Evolutionary conservation across 2,329 filamentous ascomycete species (phyloP).

Genomic region (Pyrenophora graminea): DNA sequence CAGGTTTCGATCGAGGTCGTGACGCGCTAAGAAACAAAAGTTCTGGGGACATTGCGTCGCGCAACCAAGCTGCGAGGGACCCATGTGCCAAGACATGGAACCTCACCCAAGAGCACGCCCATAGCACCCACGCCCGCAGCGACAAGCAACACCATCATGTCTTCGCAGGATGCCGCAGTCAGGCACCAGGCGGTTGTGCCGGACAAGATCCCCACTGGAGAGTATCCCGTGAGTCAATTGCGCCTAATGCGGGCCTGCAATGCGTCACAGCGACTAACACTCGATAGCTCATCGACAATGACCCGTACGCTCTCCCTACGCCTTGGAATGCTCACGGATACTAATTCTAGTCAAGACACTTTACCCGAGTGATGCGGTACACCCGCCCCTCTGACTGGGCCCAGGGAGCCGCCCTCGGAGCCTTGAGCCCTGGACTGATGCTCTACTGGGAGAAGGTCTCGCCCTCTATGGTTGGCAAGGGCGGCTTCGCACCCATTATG

Average conservation of each 20-base stretch:
- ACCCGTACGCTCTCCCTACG: constrained; percentile 71
- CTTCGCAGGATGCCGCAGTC: constrained; percentile 31
- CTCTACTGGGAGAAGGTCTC: constrained; percentile 80
- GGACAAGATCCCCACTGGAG: constrained; percentile 77
- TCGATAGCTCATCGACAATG: constrained; percentile 92
- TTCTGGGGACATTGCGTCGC: constrained; percentile 21
- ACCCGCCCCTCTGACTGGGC: constrained; percentile 83
- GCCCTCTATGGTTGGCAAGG: constrained; percentile 81
- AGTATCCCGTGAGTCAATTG: constrained; percentile 76
- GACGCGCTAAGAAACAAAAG: constrained; percentile 41
- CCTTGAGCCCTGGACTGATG: constrained; percentile 74
- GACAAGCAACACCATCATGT: constrained; percentile 36
- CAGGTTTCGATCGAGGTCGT: constrained; percentile 15
- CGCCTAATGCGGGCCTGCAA: constrained; percentile 18
- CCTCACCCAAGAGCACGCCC: constrained; percentile 13
- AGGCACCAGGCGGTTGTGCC: constrained; percentile 61
- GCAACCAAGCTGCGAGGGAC: constrained; percentile 1
- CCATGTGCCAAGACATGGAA: constrained; percentile 5
- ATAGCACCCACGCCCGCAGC: constrained; percentile 16
- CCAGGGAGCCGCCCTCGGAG: constrained; percentile 68
- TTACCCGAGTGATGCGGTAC: constrained; percentile 87
- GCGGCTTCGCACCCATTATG: constrained; percentile 82
- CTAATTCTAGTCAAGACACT: constrained; percentile 65
- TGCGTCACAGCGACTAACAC: constrained; percentile 33
- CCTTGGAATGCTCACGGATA: constrained; percentile 14